These are phyloP conservation scores for Rhodotorula sp. DNA, from an alignment of 1,284 basidiomycete genomes.

Conservation along the genomic window DNA sequence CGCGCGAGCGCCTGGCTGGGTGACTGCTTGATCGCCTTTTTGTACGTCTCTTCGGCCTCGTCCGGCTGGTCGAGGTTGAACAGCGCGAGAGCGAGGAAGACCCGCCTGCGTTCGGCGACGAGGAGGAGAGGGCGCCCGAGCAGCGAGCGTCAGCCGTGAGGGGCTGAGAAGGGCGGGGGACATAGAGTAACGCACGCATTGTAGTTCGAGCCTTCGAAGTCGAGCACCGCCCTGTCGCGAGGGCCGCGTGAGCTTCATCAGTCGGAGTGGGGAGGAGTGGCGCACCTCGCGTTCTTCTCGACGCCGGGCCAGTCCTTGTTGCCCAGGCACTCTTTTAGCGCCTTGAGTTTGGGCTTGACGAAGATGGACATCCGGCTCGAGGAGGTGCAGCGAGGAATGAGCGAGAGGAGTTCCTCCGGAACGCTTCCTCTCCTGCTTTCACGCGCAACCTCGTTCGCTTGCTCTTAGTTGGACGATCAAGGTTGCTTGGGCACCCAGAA, in stretches of 20 bases:
- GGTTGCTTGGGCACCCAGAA: no score
- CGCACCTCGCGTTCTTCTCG: conserved; percentile 78
- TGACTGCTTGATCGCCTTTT: conserved; percentile 49
- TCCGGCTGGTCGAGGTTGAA: conserved; percentile 69
- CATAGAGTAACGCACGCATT: conserved; percentile 35
- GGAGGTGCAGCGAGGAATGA: no score
- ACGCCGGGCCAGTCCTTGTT: conserved; percentile 74
- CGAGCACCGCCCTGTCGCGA: conserved; percentile 37
- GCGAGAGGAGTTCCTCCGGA: no score
- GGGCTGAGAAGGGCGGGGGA: not conserved
- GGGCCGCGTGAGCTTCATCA: not conserved
- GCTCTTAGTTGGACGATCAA: no score
- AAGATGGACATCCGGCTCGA: conserved; percentile 7
- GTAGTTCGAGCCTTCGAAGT: conserved; percentile 45
- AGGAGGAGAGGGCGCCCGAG: not conserved
- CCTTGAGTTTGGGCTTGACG: conserved; percentile 60
- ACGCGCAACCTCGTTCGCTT: not conserved
- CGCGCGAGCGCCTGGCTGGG: conserved; percentile 50
- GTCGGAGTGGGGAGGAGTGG: not conserved
- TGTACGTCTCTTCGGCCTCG: conserved; percentile 72
- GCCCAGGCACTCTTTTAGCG: conserved; percentile 72
- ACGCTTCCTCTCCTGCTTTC: no score
- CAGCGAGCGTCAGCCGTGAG: not conserved
- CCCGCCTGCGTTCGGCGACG: conserved; percentile 59
- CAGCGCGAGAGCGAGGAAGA: conserved; percentile 76